Evolutionary conservation across 331 rosid species (phyloP).

Genomic region (Phaseolus coccineus): DNA sequence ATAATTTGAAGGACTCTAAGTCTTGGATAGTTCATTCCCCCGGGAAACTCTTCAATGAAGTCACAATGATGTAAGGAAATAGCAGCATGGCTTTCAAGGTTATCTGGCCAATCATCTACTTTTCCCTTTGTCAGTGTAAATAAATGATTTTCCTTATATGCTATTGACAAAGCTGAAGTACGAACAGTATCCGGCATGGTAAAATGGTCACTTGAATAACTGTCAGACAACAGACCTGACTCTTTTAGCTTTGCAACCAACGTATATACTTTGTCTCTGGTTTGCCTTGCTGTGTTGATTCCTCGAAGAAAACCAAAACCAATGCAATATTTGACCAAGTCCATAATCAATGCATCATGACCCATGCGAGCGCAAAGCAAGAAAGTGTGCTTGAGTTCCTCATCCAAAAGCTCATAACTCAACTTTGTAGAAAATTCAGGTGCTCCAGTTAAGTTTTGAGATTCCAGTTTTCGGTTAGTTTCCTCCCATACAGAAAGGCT

Average conservation of each 20-base stretch:
- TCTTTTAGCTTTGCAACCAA: neutral
- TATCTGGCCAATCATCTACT: conserved; percentile 41
- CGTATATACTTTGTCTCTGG: neutral
- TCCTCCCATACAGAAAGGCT: neutral
- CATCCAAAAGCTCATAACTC: conserved; percentile 13
- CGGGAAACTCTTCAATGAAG: conserved; percentile 19
- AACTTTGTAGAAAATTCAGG: neutral
- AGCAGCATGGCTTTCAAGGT: conserved; percentile 28
- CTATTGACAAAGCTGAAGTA: neutral
- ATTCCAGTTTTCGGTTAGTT: neutral
- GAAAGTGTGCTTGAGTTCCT: neutral
- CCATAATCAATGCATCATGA: neutral
- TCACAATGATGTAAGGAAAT: conserved; percentile 46
- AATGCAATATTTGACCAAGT: conserved; percentile 30
- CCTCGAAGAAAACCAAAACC: conserved; percentile 26
- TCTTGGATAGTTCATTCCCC: conserved; percentile 2
- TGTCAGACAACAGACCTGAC: conserved; percentile 3
- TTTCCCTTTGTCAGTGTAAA: conserved; percentile 36
- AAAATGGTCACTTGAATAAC: neutral
- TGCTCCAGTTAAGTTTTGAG: neutral
- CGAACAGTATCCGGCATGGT: conserved; percentile 27
- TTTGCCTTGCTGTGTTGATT: neutral
- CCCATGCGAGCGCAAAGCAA: conserved; percentile 11
- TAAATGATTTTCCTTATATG: neutral
- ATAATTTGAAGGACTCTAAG: conserved; percentile 43